Evolutionary conservation across 2,329 filamentous ascomycete species (phyloP).

Genomic region (Raffaelea arxii): DNA sequence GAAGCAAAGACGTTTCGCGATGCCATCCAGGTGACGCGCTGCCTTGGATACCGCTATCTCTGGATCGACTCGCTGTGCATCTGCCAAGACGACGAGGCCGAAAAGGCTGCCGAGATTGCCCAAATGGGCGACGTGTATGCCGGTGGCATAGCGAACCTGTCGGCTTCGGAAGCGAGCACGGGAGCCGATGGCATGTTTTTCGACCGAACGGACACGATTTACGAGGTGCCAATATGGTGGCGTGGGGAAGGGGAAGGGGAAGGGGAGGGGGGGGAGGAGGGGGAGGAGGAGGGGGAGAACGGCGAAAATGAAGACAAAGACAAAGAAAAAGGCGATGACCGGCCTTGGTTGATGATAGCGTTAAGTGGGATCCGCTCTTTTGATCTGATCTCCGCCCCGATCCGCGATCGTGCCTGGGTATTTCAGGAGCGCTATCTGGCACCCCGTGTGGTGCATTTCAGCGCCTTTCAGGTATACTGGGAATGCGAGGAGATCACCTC

Average conservation of each 20-base stretch:
- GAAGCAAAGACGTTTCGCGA: neutral
- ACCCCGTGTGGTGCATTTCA: neutral
- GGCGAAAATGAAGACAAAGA: neutral
- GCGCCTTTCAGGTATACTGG: neutral
- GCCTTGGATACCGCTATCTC: neutral
- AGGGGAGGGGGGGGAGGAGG: too few relatives aligned
- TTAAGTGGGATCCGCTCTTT: neutral
- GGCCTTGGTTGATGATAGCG: too few relatives aligned
- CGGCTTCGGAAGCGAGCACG: neutral
- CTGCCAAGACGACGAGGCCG: neutral
- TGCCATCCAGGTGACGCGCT: neutral
- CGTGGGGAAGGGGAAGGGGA: neutral
- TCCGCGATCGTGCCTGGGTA: neutral
- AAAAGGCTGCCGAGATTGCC: neutral
- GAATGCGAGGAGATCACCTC: neutral
- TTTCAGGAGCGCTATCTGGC: slow-evolving; percentile 3
- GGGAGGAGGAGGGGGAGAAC: neutral
- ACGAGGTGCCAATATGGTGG: neutral
- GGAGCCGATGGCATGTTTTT: neutral
- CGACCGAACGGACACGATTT: neutral
- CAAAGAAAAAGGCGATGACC: neutral
- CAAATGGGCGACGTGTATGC: neutral
- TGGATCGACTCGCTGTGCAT: neutral
- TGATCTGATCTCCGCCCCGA: neutral
- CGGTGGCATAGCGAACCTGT: neutral